phyloP scores from a whole-genome alignment of 2,329 filamentous ascomycete species.

The Exophiala xenobiotica region DNA sequence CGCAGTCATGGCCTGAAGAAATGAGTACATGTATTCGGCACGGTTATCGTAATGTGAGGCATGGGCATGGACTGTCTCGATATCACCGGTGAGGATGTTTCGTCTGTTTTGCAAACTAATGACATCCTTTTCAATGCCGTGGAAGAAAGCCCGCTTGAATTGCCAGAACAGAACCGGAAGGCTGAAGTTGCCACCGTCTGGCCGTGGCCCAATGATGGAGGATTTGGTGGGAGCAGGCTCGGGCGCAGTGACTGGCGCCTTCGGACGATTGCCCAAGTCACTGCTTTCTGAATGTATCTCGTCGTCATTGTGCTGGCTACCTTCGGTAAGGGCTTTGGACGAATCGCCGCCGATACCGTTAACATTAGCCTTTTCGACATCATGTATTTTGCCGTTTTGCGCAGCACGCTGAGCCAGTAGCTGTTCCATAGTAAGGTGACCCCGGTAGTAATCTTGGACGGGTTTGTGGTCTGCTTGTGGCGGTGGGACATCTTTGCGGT shows the following conservation, averaged over 20 bases:
- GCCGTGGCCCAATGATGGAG: conserved; percentile 11
- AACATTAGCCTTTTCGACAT: neutral
- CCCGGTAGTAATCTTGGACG: conserved; percentile 17
- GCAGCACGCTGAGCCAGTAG: conserved; percentile 2
- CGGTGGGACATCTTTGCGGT: neutral
- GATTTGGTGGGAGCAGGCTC: neutral
- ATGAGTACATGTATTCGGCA: conserved; percentile 61
- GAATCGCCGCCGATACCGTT: too few species aligned
- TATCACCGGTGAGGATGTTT: conserved; percentile 6
- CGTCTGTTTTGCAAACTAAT: conserved; percentile 4
- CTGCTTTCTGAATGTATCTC: too few species aligned
- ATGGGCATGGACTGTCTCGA: conserved; percentile 43
- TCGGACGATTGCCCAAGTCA: neutral
- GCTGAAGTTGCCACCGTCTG: neutral
- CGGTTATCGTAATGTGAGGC: conserved; percentile 67
- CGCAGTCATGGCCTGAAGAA: conserved; percentile 54
- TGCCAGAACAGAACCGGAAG: conserved; percentile 12
- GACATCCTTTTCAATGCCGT: conserved; percentile 11
- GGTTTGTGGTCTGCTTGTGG: conserved; percentile 2
- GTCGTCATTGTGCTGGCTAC: too few species aligned
- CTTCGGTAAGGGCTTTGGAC: too few species aligned
- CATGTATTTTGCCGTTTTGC: neutral
- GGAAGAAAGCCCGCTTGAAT: conserved; percentile 11
- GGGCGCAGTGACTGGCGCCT: neutral
- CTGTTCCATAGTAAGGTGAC: conserved; percentile 12